phyloP scores from a whole-genome alignment of 164 flowering plant genomes.

The Houttuynia cordata region DNA sequence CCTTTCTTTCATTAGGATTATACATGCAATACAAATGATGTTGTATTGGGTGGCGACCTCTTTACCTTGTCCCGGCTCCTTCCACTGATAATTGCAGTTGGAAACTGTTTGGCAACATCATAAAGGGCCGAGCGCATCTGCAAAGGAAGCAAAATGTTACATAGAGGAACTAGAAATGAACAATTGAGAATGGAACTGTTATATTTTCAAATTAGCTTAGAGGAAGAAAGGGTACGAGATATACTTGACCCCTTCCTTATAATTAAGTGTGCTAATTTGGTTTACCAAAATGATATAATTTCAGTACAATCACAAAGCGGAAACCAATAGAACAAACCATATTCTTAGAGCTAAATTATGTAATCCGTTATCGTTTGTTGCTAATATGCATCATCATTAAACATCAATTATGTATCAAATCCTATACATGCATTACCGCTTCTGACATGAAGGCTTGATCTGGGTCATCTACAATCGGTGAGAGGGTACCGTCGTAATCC shows the following conservation, averaged over 20 bases:
- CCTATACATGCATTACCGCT: constrained; percentile 29
- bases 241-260: too few relatives aligned
- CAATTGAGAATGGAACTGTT: background rate
- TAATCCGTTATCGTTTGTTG: too few relatives aligned
- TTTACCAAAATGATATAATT: too few relatives aligned
- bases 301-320: too few relatives aligned
- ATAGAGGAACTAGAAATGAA: background rate
- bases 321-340: too few relatives aligned
- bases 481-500: constrained; percentile 90
- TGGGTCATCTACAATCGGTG: constrained; percentile 87
- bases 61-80: constrained; percentile 16
- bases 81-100: constrained; percentile 15
- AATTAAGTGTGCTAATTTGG: too few relatives aligned
- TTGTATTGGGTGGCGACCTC: background rate
- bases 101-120: constrained; percentile 10
- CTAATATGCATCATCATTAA: too few relatives aligned
- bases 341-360: too few relatives aligned
- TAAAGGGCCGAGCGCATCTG: constrained; percentile 21
- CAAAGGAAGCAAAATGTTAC: background rate
- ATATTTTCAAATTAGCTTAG: too few relatives aligned
- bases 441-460: constrained; percentile 84
- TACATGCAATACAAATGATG: too few relatives aligned
- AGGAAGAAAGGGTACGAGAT: too few relatives aligned
- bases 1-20: background rate
- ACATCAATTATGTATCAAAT: too few relatives aligned